Percentiles rank a stretch among this genome's conserved stretches.
Evolutionary conservation across 139 green algal genomes (phyloP).

Genomic region (Coccomyxa sp.): DNA sequence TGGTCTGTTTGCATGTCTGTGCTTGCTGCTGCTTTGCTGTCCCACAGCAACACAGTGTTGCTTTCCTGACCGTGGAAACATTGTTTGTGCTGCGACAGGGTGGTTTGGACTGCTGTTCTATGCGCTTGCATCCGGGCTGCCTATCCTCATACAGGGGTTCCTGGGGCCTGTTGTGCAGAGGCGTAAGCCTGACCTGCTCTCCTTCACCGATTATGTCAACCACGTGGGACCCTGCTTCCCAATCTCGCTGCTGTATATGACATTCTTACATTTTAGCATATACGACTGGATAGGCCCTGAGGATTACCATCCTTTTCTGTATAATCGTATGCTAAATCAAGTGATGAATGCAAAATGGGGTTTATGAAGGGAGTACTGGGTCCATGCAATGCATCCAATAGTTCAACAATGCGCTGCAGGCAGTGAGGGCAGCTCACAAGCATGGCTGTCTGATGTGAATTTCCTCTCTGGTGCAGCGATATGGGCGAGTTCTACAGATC

Average conservation of each 20-base stretch:
- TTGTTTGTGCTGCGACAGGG: constrained; percentile 24
- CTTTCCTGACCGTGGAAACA: background rate
- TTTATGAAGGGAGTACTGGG: no score
- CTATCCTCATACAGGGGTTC: constrained; percentile 63
- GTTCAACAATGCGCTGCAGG: no score
- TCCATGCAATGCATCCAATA: no score
- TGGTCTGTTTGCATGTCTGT: no score
- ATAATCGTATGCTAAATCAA: no score
- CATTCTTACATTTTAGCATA: no score
- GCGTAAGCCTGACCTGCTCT: constrained; percentile 52
- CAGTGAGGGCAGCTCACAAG: no score
- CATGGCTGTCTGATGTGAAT: no score
- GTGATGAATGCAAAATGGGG: no score
- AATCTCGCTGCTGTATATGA: background rate
- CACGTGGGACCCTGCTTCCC: background rate
- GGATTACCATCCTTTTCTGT: no score
- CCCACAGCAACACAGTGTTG: background rate
- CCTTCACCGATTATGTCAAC: constrained; percentile 56
- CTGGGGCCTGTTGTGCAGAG: constrained; percentile 38
- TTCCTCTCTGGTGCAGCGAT: constrained; percentile 28
- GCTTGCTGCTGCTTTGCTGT: no score
- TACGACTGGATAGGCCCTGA: no score
- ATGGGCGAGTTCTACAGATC: constrained; percentile 42
- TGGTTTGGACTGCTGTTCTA: constrained; percentile 68
- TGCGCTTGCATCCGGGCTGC: constrained; percentile 59